These are phyloP conservation scores for Panicum virgatum DNA, from an alignment of 202 grass and related monocot species.

Conservation along the genomic window DNA sequence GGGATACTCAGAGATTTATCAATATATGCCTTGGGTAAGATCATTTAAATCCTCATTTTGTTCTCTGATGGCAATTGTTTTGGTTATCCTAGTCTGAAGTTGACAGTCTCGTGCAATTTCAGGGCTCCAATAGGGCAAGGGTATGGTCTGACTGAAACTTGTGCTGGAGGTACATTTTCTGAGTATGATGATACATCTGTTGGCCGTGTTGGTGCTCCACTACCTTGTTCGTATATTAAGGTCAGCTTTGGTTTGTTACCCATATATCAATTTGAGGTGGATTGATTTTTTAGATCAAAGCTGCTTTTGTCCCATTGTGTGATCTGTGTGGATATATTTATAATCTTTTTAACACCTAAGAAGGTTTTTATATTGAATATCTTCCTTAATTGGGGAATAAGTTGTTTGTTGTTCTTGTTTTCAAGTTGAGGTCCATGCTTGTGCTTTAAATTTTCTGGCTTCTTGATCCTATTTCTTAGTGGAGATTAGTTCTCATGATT, in stretches of 20 bases:
- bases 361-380: slow-evolving; percentile 17
- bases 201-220: slow-evolving; percentile 87
- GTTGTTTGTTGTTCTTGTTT: background rate
- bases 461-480: background rate
- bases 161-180: slow-evolving; percentile 87
- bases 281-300: slow-evolving; percentile 31
- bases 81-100: background rate
- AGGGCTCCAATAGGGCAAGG: slow-evolving; percentile 95
- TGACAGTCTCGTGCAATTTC: slow-evolving; percentile 51
- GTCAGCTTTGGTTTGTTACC: slow-evolving; percentile 36
- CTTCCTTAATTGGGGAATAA: background rate
- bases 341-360: background rate
- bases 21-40: slow-evolving; percentile 96
- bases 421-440: background rate
- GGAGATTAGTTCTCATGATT: background rate
- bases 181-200: slow-evolving; percentile 84
- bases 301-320: background rate
- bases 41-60: background rate
- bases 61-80: background rate
- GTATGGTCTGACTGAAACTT: slow-evolving; percentile 98
- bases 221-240: slow-evolving; percentile 94
- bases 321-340: background rate
- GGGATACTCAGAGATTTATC: slow-evolving; percentile 98
- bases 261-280: background rate
- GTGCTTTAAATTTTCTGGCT: slow-evolving; percentile 24